Evolutionary conservation across 495 filamentous ascomycete species (phyloP), one percentile per base, ranked within the genome.

Genomic region (Hapsidospora chrysogenum): DNA sequence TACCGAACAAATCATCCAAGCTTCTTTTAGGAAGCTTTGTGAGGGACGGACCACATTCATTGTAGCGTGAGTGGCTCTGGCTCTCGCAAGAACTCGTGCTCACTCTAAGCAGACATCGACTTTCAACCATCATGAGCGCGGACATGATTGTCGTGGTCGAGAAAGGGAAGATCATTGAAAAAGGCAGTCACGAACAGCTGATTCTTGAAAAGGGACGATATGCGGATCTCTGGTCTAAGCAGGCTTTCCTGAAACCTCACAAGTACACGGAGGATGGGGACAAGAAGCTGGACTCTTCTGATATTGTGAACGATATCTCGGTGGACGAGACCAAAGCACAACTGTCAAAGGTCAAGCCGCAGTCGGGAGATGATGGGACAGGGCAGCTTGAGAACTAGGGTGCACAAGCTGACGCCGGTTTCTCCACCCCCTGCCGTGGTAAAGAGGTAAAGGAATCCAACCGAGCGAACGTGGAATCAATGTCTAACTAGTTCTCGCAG

Each of bases 1-100:
- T 40, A 81, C 76, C 1, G 82, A 89, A 42, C 61, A 70, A 31
- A 60, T 70, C 36, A 82, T 86, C 29, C 81, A 85, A 48, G 60
- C 69, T 19, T 76, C 78, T 5, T 61, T 85, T 32, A 54, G 61
- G 29, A 56, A 43, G 27, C 57, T 76, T 14, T 72, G 71, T 38
- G 48, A 63, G 36, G 63, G 58, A 14, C 63, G 72, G 27, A 76
- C 72, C 7, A 75, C 73, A 14, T 71, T 76, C 42, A 65, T 74
- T 38, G 67, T 74, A 26, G 72, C 73, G 67, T 74, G 63, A 52
- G 63, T 64, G 3, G 6, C 9, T 8, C n/a, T 14, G 14, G 2
- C 20, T n/a, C 4, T 27, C 20, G 10, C 29, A 26, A 6, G 11
- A 11, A 11, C 6, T 26, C 23, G 6, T 26, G 23, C 21, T 36